Percentiles rank a stretch among this genome's conserved stretches.
Evolutionary conservation across 1,284 basidiomycete species (phyloP).

Genomic region (Leccinum subrobustum): DNA sequence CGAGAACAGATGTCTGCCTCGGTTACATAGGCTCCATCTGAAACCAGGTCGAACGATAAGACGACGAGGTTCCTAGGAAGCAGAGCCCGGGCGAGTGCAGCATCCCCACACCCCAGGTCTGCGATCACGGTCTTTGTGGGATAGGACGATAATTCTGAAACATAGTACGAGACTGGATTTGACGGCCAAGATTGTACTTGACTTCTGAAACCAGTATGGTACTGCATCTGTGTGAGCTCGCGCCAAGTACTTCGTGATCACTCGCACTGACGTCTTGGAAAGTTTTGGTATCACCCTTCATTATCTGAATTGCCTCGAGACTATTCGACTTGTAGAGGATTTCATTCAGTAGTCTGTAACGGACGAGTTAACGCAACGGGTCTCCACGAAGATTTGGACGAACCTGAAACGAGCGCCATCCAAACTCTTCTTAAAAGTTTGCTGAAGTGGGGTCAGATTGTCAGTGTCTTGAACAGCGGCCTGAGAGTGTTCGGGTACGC

Average conservation of each 20-base stretch:
- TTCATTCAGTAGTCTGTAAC: constrained; percentile 82
- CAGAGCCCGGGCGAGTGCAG: constrained; percentile 77
- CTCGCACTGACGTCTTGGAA: constrained; percentile 67
- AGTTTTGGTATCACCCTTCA: constrained; percentile 74
- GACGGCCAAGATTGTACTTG: constrained; percentile 91
- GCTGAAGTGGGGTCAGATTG: constrained; percentile 71
- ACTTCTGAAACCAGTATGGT: constrained; percentile 86
- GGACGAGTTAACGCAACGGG: constrained; percentile 5
- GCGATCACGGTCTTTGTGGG: constrained; percentile 75
- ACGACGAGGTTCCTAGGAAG: constrained; percentile 69
- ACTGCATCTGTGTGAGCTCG: constrained; percentile 48
- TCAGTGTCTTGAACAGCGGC: constrained; percentile 9
- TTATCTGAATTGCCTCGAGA: constrained; percentile 70
- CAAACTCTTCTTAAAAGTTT: constrained; percentile 71
- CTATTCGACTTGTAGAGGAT: constrained; percentile 83
- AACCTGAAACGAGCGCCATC: constrained; percentile 86
- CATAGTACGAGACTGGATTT: constrained; percentile 84
- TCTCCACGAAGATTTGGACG: constrained; percentile 17
- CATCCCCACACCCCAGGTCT: constrained; percentile 96
- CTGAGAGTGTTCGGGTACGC: constrained; percentile 5
- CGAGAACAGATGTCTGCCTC: constrained; percentile 77
- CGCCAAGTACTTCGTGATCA: neutral
- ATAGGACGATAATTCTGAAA: constrained; percentile 55
- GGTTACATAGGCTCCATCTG: constrained; percentile 69
- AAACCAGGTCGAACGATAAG: constrained; percentile 80